Evolutionary conservation across 805 yeast genomes (phyloP).

Genomic region (Lachancea sp.): DNA sequence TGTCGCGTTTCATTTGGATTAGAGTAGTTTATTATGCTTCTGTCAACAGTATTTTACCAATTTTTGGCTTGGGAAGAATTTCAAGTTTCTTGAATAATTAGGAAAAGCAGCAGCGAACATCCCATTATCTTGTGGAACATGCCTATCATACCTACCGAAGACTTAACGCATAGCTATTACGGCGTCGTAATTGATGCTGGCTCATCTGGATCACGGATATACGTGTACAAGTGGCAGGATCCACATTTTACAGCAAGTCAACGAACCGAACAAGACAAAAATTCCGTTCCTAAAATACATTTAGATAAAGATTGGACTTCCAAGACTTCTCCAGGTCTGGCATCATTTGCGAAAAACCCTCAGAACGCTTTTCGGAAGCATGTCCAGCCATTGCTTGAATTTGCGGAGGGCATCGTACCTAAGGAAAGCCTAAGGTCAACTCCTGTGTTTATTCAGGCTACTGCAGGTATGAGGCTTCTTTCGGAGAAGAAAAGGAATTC

Average conservation of each 20-base stretch:
- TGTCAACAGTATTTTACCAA: too few relatives aligned
- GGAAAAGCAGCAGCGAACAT: neutral
- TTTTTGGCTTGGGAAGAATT: neutral
- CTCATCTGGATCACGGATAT: slow-evolving; percentile 87
- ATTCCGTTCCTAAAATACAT: slow-evolving; percentile 60
- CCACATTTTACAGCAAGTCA: slow-evolving; percentile 27
- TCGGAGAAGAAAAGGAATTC: slow-evolving; percentile 45
- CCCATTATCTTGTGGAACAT: neutral
- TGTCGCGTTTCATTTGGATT: too few relatives aligned
- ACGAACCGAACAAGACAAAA: slow-evolving; percentile 29
- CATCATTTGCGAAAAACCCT: slow-evolving; percentile 52
- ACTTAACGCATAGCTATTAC: slow-evolving; percentile 35
- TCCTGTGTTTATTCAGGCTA: slow-evolving; percentile 86
- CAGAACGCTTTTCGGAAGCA: slow-evolving; percentile 65
- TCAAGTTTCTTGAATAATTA: neutral
- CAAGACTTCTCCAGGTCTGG: slow-evolving; percentile 80
- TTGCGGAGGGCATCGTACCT: slow-evolving; percentile 71
- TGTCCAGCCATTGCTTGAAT: slow-evolving; percentile 53
- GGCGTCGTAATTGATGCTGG: slow-evolving; percentile 95
- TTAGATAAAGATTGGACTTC: slow-evolving; percentile 63
- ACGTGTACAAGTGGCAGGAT: slow-evolving; percentile 75
- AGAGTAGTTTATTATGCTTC: too few relatives aligned
- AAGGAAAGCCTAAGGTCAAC: slow-evolving; percentile 51
- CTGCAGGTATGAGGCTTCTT: slow-evolving; percentile 92
- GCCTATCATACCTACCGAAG: neutral